phyloP scores from a whole-genome alignment of 371 early-diverging fungal species.

The Syncephalis plumigaleata region DNA sequence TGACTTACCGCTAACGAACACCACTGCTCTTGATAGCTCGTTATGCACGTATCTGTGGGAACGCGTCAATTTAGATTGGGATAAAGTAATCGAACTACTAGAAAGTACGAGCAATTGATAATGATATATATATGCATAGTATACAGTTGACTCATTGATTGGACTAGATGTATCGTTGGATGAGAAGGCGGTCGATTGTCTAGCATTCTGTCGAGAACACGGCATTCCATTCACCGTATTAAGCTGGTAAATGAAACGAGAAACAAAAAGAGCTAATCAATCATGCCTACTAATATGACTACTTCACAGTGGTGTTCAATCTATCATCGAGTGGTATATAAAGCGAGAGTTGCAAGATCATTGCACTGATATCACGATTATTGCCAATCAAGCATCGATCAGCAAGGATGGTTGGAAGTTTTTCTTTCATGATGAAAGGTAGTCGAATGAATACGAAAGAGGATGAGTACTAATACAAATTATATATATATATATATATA shows the following conservation, averaged over 20 bases:
- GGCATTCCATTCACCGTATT: constrained; percentile 23
- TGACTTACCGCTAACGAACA: no score
- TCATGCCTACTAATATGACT: no score
- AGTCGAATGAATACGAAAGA: no score
- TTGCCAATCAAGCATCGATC: constrained; percentile 21
- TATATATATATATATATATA: no score
- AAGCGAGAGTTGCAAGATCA: constrained; percentile 8
- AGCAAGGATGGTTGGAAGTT: constrained; percentile 22
- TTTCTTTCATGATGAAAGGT: constrained; percentile 21
- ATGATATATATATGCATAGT: neutral
- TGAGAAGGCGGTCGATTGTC: constrained; percentile 16
- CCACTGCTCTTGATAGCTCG: no score
- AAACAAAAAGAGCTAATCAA: neutral
- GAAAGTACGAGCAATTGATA: constrained; percentile 4
- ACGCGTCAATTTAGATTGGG: constrained; percentile 18
- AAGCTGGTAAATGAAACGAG: constrained; percentile 8
- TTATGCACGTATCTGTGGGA: constrained; percentile 9
- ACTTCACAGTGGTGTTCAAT: constrained; percentile 20
- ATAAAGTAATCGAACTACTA: constrained; percentile 22
- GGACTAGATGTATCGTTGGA: constrained; percentile 15
- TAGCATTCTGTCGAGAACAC: constrained; percentile 8
- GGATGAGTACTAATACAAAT: no score
- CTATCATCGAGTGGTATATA: constrained; percentile 19
- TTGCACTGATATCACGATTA: constrained; percentile 10
- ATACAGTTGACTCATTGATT: neutral